phyloP scores from a whole-genome alignment of 2,329 filamentous ascomycete species.

The Fusarium tanahbumbuense region DNA sequence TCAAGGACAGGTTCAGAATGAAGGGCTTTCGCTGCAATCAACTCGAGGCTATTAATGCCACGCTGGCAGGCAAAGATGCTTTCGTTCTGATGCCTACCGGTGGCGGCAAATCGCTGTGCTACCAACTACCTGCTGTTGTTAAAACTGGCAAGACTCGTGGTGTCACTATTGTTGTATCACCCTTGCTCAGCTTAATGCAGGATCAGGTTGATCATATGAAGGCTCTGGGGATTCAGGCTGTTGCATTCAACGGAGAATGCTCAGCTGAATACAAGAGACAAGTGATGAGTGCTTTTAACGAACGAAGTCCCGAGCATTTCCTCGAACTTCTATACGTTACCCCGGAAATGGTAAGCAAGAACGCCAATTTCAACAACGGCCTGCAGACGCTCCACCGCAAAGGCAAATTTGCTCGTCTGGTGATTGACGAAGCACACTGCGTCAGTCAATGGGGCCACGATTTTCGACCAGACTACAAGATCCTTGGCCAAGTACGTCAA shows the following conservation, averaged over 20 bases:
- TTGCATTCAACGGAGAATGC: slow-evolving; percentile 83
- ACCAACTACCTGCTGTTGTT: slow-evolving; percentile 91
- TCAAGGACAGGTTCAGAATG: slow-evolving; percentile 87
- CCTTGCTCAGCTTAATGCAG: slow-evolving; percentile 94
- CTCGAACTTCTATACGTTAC: slow-evolving; percentile 94
- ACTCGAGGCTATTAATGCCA: slow-evolving; percentile 95
- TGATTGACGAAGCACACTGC: slow-evolving; percentile 99
- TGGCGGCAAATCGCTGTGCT: slow-evolving; percentile 95
- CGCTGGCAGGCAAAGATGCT: slow-evolving; percentile 84
- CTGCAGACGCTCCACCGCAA: slow-evolving; percentile 76
- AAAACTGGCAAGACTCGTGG: slow-evolving; percentile 83
- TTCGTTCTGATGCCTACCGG: slow-evolving; percentile 99
- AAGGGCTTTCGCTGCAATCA: slow-evolving; percentile 91
- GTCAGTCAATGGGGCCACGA: slow-evolving; percentile 99
- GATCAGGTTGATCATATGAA: slow-evolving; percentile 91
- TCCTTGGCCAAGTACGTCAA: slow-evolving; percentile 77
- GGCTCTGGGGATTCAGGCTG: slow-evolving; percentile 80
- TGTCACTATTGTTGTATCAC: slow-evolving; percentile 94
- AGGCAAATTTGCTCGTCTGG: slow-evolving; percentile 83
- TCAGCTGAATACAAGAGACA: slow-evolving; percentile 69
- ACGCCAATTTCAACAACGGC: slow-evolving; percentile 71
- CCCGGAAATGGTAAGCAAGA: slow-evolving; percentile 95
- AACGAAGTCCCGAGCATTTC: slow-evolving; percentile 75
- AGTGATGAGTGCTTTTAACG: slow-evolving; percentile 73
- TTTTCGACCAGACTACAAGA: slow-evolving; percentile 95